Conservation (phyloP, 345 rosid genomes). For the Camelina hispida region DNA sequence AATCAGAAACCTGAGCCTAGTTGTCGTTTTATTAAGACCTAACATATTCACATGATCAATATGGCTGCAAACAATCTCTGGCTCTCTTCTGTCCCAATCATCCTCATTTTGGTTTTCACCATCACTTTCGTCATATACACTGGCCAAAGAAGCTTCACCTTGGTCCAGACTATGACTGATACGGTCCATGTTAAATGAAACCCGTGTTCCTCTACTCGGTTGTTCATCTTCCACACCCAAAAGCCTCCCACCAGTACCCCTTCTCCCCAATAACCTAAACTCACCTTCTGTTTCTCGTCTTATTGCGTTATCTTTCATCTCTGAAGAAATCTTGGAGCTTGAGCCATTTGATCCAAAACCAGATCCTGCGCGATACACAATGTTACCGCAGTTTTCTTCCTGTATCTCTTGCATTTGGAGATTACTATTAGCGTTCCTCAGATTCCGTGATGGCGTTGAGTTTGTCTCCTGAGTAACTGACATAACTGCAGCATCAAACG, state of each 20-base stretch:
- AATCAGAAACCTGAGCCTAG: conserved; percentile 74
- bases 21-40: conserved; percentile 90
- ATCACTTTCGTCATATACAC: conserved; percentile 75
- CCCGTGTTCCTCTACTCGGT: conserved; percentile 73
- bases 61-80: conserved; percentile 75
- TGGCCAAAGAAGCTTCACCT: conserved; percentile 61
- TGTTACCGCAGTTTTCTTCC: conserved; percentile 56
- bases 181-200: conserved; percentile 75
- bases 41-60: conserved; percentile 86
- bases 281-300: conserved; percentile 97
- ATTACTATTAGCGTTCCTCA: conserved; percentile 14
- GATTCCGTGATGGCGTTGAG: conserved; percentile 45
- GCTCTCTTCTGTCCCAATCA: conserved; percentile 79
- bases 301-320: conserved; percentile 83
- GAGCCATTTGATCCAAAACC: conserved; percentile 57
- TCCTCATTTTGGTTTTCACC: conserved; percentile 76
- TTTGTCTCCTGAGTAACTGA: conserved; percentile 76
- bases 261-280: conserved; percentile 84
- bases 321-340: conserved; percentile 53
- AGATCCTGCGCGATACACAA: conserved; percentile 46
- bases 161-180: conserved; percentile 53
- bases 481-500: conserved; percentile 89
- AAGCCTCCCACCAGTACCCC: conserved; percentile 69
- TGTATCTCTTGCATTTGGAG: conserved; percentile 59
- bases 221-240: conserved; percentile 81